Percentiles rank a stretch among this genome's conserved stretches.
Evolutionary conservation across 257 asterid species (phyloP).

Genomic region (Solanum chmielewskii): DNA sequence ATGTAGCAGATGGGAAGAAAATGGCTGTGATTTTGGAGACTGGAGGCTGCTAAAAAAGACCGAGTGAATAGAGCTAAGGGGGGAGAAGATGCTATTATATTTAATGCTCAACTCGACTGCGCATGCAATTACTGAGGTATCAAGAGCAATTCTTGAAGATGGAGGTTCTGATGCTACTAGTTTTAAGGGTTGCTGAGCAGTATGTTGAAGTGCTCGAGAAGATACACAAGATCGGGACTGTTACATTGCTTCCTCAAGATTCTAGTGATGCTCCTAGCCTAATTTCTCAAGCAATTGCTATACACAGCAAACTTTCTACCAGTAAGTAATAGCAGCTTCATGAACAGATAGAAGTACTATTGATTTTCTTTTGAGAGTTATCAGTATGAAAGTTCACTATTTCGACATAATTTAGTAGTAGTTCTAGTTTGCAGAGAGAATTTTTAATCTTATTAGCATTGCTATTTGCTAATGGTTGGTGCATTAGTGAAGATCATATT

Average conservation of each 20-base stretch:
- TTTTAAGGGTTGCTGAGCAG: slow-evolving; percentile 2
- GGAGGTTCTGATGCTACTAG: neutral
- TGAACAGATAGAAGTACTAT: too few relatives aligned
- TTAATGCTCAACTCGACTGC: neutral
- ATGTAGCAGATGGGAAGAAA: slow-evolving; percentile 4
- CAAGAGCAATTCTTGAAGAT: neutral
- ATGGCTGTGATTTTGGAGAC: neutral
- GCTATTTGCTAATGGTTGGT: neutral
- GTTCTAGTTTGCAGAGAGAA: neutral
- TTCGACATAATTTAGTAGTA: neutral
- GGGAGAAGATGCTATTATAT: neutral
- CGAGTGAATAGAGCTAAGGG: neutral
- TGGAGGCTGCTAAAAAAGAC: slow-evolving; percentile 2
- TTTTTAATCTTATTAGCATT: neutral
- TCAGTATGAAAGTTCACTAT: neutral
- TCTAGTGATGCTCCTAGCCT: neutral
- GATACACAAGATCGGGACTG: neutral
- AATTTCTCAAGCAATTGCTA: neutral
- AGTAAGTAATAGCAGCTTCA: neutral
- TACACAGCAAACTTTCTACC: neutral
- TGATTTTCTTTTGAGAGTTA: neutral
- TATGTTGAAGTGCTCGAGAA: slow-evolving; percentile 2
- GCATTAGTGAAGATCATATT: neutral
- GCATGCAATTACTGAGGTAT: neutral
- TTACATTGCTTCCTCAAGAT: neutral